Percentiles rank a stretch among this genome's conserved stretches.
phyloP scores from a whole-genome alignment of 2,329 filamentous ascomycete species.

The Hypoxylon sp. region DNA sequence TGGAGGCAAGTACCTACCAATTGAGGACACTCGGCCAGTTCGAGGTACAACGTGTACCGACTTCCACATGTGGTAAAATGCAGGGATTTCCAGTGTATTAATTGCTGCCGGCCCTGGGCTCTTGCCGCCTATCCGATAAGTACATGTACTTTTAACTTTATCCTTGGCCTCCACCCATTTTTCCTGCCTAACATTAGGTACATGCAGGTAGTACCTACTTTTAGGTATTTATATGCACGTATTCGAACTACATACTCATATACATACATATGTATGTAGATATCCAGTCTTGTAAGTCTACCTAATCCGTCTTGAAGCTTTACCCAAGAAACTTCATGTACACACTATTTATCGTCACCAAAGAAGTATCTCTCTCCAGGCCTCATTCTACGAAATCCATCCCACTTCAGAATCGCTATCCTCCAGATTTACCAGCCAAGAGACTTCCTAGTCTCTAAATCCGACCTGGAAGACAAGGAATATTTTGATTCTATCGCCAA shows the following conservation, averaged over 20 bases:
- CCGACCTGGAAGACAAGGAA: neutral
- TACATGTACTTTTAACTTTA: neutral
- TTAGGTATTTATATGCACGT: too few species aligned
- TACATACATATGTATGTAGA: too few species aligned
- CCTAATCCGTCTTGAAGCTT: neutral
- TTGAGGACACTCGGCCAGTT: conserved; percentile 33
- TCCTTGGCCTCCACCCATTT: neutral
- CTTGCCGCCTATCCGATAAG: conserved; percentile 18
- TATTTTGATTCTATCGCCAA: neutral
- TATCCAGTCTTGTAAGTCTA: too few species aligned
- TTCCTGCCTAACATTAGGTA: conserved; percentile 14
- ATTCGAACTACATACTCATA: neutral
- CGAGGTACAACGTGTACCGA: conserved; percentile 22
- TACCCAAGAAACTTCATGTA: neutral
- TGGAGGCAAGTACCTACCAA: conserved; percentile 19
- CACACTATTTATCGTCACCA: neutral
- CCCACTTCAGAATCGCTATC: neutral
- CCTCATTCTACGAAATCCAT: neutral
- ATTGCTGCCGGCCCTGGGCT: neutral
- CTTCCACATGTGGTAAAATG: conserved; percentile 15
- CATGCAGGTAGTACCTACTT: neutral
- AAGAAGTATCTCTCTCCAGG: too few species aligned
- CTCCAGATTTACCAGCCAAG: neutral
- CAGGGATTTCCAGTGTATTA: conserved; percentile 9
- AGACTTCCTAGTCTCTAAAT: neutral